A percentile compares a stretch with the other conserved stretches of the same genome.
Conservation (phyloP, 1,284 basidiomycete species). For the Xerocomus subilludens region DNA sequence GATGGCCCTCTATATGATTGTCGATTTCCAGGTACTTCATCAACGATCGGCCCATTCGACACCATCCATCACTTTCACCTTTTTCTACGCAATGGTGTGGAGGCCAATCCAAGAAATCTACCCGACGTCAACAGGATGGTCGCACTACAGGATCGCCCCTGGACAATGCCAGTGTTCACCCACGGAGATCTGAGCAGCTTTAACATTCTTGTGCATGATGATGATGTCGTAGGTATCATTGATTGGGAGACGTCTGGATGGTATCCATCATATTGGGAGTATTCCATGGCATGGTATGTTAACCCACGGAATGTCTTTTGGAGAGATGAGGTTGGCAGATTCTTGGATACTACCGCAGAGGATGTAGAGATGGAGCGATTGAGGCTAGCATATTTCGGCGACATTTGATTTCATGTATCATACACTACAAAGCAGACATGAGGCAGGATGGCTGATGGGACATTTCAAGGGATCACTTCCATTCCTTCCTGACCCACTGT, state of each 20-base stretch:
- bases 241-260: slow-evolving; percentile 19
- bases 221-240: slow-evolving; percentile 11
- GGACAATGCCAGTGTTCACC: slow-evolving; percentile 22
- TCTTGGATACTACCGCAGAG: background rate
- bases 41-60: slow-evolving; percentile 11
- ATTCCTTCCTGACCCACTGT: background rate
- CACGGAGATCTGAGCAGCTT: slow-evolving; percentile 17
- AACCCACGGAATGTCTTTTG: slow-evolving; percentile 8
- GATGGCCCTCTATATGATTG: slow-evolving; percentile 18
- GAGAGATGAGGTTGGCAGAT: background rate
- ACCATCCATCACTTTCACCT: slow-evolving; percentile 16
- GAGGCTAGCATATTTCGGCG: background rate
- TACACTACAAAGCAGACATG: no score
- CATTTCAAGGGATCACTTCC: background rate
- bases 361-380: slow-evolving; percentile 7
- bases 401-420: no score
- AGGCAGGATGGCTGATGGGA: no score
- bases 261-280: slow-evolving; percentile 20
- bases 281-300: background rate
- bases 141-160: background rate
- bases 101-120: background rate
- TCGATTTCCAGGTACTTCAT: slow-evolving; percentile 6
- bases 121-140: slow-evolving; percentile 4
- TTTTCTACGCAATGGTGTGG: background rate
- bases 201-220: slow-evolving; percentile 5